Base-by-base conservation (phyloP, 768 basidiomycete species). In the Boletus patriciae region DNA sequence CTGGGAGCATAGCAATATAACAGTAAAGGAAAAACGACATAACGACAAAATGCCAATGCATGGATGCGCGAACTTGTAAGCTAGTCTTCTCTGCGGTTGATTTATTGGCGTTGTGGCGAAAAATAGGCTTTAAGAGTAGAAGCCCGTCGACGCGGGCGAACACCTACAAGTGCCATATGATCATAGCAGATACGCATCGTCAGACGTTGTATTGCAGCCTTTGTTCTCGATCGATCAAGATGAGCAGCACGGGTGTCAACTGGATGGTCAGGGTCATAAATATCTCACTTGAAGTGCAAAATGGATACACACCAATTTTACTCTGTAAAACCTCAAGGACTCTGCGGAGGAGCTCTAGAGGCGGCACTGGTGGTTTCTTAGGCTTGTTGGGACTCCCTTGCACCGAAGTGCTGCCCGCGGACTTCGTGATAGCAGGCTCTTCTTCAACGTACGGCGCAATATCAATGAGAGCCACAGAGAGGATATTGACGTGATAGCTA, bases 171-270 rank as follows among this genome's bases (percentile, higher is more conserved):
- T 10, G 73, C 73, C 49, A 63, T 59, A 9, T 81, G 83, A 62
- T 88, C 85, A 64, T 87, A 90, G 63, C 81, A 69, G 13, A 91
- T 71, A 23, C 85, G 81, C 75, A 87, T 79, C 10, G 81, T 76
- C 15, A 90, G 69, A 43, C 80, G 81, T 65, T 91, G 87, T 47
- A 91, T 70, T 1, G 80, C 79, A 3, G 83, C 86, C 62, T 92
- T 92, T 5, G 83, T 80, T 54, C 86, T 79, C 3, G 90, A 89
- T 46, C 90, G 84, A 59, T 91, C 89, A 34, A 92, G 76, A 68
- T 88, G 83, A 2, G 85, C 83, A 27, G 87, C 88, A 45, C 88
- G 85, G 3, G 83, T 85, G 66, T 92, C 90, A 45, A 82, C 88
- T 90, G 56, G 42, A 29, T 37, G 37, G 33, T 23, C 13, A 15